Evolutionary conservation across 306 rosid genomes (phyloP).

Genomic region (Sindora glabra): DNA sequence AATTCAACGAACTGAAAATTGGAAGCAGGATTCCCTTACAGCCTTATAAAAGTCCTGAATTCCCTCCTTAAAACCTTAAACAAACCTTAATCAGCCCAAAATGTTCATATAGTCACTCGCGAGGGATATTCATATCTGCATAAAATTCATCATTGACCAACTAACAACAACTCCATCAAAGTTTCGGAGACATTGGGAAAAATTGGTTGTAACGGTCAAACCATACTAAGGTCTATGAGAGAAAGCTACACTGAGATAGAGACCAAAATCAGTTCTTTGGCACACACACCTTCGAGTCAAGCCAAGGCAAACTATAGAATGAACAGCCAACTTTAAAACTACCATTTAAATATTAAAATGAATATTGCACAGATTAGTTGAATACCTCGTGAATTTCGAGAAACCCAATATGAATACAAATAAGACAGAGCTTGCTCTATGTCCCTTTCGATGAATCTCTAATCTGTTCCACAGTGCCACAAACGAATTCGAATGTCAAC

Average conservation of each 20-base stretch:
- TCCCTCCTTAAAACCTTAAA: conserved; percentile 16
- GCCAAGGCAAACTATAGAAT: conserved; percentile 17
- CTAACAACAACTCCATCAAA: conserved; percentile 28
- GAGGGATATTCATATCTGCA: conserved; percentile 4
- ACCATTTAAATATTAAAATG: conserved; percentile 21
- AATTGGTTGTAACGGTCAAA: conserved; percentile 44
- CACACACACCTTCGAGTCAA: conserved; percentile 14
- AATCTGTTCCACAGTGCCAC: conserved; percentile 1
- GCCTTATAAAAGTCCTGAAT: not conserved
- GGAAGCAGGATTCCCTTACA: conserved; percentile 11
- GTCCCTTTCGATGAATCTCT: conserved; percentile 24
- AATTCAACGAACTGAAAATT: conserved; percentile 1
- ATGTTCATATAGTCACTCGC: not conserved
- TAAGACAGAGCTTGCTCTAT: not conserved
- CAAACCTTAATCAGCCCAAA: conserved; percentile 31
- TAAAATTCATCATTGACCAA: conserved; percentile 27
- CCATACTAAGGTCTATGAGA: conserved; percentile 19
- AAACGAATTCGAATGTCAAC: not conserved
- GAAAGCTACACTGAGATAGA: conserved; percentile 3
- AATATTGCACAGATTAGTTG: conserved; percentile 13
- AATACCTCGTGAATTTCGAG: conserved; percentile 42
- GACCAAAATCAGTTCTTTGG: not conserved
- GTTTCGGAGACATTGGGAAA: conserved; percentile 4
- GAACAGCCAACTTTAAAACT: conserved; percentile 26
- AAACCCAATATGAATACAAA: conserved; percentile 26